Percentiles rank a stretch among this genome's conserved stretches.
Evolutionary conservation across 116 monocot species (phyloP).

Genomic region (Papilionanthe hybrid): DNA sequence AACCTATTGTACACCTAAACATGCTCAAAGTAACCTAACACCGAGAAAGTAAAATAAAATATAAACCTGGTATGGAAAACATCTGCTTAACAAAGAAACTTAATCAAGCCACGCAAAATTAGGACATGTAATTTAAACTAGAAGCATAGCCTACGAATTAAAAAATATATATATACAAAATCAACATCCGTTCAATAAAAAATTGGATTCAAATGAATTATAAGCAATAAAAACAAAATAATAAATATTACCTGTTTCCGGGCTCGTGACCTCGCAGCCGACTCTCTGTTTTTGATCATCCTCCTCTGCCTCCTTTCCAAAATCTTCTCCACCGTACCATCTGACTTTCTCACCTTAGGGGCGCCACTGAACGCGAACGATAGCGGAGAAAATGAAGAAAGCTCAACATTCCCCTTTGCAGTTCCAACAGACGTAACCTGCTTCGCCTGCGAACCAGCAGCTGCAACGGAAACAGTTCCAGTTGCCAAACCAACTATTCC

Average conservation of each 20-base stretch:
- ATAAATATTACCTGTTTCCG: slow-evolving; percentile 60
- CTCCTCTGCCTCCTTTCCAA: slow-evolving; percentile 63
- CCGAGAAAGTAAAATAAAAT: too few relatives aligned
- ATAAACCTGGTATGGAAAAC: too few relatives aligned
- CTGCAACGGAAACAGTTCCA: not conserved
- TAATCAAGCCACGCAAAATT: too few relatives aligned
- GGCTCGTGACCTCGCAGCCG: slow-evolving; percentile 73
- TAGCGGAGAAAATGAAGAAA: slow-evolving; percentile 11
- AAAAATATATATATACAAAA: too few relatives aligned
- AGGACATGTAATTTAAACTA: too few relatives aligned
- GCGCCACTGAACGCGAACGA: slow-evolving; percentile 11
- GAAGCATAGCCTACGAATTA: too few relatives aligned
- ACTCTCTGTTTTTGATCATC: slow-evolving; percentile 89
- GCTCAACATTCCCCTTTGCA: slow-evolving; percentile 25
- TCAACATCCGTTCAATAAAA: too few relatives aligned
- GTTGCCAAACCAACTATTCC: slow-evolving; percentile 7
- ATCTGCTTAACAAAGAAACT: too few relatives aligned
- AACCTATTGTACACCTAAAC: too few relatives aligned
- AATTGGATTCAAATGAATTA: too few relatives aligned
- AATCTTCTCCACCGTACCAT: slow-evolving; percentile 49
- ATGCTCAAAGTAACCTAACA: too few relatives aligned
- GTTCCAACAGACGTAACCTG: slow-evolving; percentile 23
- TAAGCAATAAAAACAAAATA: too few relatives aligned
- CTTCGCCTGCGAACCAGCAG: slow-evolving; percentile 16
- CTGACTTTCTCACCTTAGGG: slow-evolving; percentile 16